Conservation (phyloP, 1,139 yeast species). For the Yamadazyma siamensis region DNA sequence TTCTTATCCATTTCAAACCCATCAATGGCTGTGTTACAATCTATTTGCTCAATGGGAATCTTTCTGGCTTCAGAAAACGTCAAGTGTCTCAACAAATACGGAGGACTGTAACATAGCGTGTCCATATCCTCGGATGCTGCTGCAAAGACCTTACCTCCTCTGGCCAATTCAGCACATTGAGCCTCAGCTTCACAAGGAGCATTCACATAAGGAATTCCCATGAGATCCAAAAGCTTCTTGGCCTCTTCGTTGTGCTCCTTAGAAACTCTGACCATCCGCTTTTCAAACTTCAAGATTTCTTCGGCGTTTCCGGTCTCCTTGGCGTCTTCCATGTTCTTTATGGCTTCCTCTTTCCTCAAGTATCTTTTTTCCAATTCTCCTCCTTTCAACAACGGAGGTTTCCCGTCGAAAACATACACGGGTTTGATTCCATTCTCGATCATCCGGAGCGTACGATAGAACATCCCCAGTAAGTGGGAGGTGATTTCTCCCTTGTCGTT, state of each 20-base stretch:
- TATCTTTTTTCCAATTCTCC: constrained; percentile 89
- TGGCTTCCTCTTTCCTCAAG: constrained; percentile 80
- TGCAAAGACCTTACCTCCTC: constrained; percentile 85
- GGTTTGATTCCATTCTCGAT: constrained; percentile 94
- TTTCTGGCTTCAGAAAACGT: constrained; percentile 94
- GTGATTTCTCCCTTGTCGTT: constrained; percentile 92
- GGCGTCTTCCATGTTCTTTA: constrained; percentile 63
- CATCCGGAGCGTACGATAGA: constrained; percentile 85
- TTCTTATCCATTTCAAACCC: constrained; percentile 70
- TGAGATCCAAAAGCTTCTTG: constrained; percentile 65
- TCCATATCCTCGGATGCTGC: constrained; percentile 99
- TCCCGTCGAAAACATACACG: constrained; percentile 94
- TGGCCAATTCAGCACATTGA: constrained; percentile 92
- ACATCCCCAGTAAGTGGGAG: constrained; percentile 92
- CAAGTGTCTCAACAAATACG: constrained; percentile 77
- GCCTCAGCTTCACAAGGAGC: constrained; percentile 99
- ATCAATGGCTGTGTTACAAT: constrained; percentile 63
- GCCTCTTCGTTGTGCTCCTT: constrained; percentile 94
- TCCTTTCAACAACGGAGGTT: constrained; percentile 87
- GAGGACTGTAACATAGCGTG: constrained; percentile 88
- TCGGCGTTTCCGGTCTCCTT: constrained; percentile 80
- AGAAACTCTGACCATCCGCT: constrained; percentile 85
- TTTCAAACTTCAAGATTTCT: constrained; percentile 72
- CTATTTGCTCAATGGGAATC: constrained; percentile 85
- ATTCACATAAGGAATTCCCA: constrained; percentile 93